Evolutionary conservation across 2,329 filamentous ascomycete genomes (phyloP), one percentile per base, ranked within the genome.

Genomic region (Trichoderma lentiforme): DNA sequence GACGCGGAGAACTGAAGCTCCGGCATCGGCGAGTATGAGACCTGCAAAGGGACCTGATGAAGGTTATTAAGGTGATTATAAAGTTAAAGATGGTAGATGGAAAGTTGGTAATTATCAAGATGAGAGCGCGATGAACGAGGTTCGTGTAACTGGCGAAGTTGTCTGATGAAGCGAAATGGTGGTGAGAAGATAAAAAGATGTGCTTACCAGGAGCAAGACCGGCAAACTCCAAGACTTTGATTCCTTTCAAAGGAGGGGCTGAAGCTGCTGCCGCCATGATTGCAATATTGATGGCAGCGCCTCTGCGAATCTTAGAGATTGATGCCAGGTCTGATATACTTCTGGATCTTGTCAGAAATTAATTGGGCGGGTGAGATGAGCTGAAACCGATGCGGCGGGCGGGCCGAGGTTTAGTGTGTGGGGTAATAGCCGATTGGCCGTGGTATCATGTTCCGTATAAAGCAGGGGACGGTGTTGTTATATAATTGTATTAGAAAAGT

Each of bases 1-100:
- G 81, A 98, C 86, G 77, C 95, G 94, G 18, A 98, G 87, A 77
- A 98, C 93, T 6, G 90, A 90, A 69, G 95, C 95, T 78, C 95
- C 95, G 75, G 94, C 93, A 82, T 98, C 95, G 76, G 95, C 91
- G 73, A 98, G 91, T 65, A 97, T 89, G 78, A 98, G 89, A 77
- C 94, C 94, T 64, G 94, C 92, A 80, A 96, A 98, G 57, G 95
- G 95, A 30, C 92, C 94, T 95, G 74, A 4, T 21, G 15, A 1
- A 18, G 1, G 28, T 51, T 57, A 51, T 58, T 71, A 18, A n/a
- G 67, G 11, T 71, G 39, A 15, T n/a, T 28, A 43, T 58, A 24
- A 26, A 14, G 0, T 26, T 57, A 1, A 36, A 26, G 14, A 68
- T 47, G 2, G 5, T 24, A 14, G 21, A 14, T 24, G 11, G n/a